A percentile compares a stretch with the other conserved stretches of the same genome.
Evolutionary conservation across 1,284 basidiomycete genomes (phyloP).

Genomic region (Trametes polyzona): DNA sequence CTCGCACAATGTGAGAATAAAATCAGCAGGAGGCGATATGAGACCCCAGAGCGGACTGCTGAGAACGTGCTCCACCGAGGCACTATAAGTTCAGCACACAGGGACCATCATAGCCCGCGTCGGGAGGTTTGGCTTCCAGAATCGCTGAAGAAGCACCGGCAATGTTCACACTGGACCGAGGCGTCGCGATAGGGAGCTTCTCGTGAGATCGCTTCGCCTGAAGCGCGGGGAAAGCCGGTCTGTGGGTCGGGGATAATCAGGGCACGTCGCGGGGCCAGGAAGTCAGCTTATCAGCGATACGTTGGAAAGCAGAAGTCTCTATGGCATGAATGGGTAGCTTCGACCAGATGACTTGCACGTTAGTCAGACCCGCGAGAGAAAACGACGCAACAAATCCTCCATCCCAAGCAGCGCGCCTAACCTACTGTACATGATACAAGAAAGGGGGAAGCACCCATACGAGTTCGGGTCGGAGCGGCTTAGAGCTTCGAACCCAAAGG

Average conservation of each 20-base stretch:
- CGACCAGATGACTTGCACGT: too few relatives aligned
- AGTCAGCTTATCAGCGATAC: not conserved
- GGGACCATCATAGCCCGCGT: constrained; percentile 1
- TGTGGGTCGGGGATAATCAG: too few relatives aligned
- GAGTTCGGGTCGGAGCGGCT: not conserved
- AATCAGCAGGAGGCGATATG: too few relatives aligned
- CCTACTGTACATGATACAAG: not conserved
- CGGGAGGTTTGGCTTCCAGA: not conserved
- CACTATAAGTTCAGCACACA: not conserved
- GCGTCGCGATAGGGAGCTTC: not conserved
- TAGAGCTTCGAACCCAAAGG: constrained; percentile 23
- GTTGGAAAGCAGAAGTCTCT: too few relatives aligned
- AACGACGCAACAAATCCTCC: not conserved
- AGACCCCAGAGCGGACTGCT: not conserved
- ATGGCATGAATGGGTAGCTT: too few relatives aligned
- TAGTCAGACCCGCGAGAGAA: too few relatives aligned
- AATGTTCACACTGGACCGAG: not conserved
- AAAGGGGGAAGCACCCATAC: not conserved
- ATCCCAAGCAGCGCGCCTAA: not conserved
- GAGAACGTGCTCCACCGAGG: too few relatives aligned
- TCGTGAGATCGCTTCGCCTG: not conserved
- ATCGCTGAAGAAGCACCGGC: not conserved
- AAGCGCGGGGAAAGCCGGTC: too few relatives aligned
- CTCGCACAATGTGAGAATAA: not conserved
- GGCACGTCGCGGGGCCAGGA: too few relatives aligned